Base-by-base conservation (phyloP, 23 red algal species). In the Pyropia yezoensis region DNA sequence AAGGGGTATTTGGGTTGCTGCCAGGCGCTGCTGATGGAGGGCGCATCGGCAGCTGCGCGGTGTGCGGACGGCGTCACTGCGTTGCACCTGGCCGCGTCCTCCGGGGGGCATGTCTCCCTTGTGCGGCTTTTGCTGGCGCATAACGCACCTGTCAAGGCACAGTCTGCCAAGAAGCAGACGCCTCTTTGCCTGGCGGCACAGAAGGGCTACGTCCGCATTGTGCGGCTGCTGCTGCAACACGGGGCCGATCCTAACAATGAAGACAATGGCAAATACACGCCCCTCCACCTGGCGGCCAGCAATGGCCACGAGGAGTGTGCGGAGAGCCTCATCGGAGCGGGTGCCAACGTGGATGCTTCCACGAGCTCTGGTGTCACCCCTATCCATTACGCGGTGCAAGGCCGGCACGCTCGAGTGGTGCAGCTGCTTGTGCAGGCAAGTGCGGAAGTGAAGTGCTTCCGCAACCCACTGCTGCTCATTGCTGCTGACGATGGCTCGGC, bases 51-150 rank as follows among this genome's bases (percentile, higher is more conserved):
- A 1, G 50, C 47, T n/a, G 80, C 73, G 21, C 79, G 70, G 25
- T 95, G 89, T 78, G 89, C 72, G 15, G 85, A 86, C n/a, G 78
- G 70, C 8, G 58, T 96, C 1, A 89, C 83, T 5, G 92, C 83
- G 11, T 61, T 96, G 33, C 92, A 96, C 54, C 50, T 96, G n/a
- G 92, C 92, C 7, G 84, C 92, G n/a, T 85, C 90, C 11, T 76
- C 73, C 7, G 79, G 83, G 0, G 74, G 83, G 15, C 45, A 65
- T 49, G 6, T 53, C 3, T 26, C 62, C 1, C 63, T 88, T 47
- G 77, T 66, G 25, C 57, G 67, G 58, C 67, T 96, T 12, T 52
- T 96, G 28, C 50, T 84, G 49, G 58, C 73, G 33, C 63, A 73
- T 21, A 66, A 66, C 5, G 78, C 74, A 24, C 82, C 69, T 18